Evolutionary conservation across 2,329 filamentous ascomycete genomes (phyloP).

Genomic region (Periglandula ipomoeae): DNA sequence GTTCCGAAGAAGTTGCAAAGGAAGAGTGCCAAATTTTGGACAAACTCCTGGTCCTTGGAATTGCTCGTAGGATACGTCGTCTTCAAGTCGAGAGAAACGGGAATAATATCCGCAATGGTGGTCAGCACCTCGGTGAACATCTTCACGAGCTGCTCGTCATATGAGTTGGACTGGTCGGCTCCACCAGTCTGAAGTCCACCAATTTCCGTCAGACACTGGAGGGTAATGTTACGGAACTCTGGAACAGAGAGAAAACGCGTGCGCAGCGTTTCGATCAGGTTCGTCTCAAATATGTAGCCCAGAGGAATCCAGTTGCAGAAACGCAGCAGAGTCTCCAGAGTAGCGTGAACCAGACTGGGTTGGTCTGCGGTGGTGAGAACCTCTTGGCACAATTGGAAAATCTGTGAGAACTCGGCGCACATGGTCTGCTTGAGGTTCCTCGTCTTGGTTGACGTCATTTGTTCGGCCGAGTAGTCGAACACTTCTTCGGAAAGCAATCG

Average conservation of each 20-base stretch:
- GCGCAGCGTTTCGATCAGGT: constrained; percentile 87
- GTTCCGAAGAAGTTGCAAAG: constrained; percentile 95
- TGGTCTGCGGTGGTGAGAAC: constrained; percentile 86
- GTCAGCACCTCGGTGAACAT: constrained; percentile 98
- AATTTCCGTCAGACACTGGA: constrained; percentile 96
- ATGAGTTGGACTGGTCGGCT: constrained; percentile 58
- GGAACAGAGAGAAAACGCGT: constrained; percentile 87
- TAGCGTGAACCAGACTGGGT: constrained; percentile 87
- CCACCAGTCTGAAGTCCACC: constrained; percentile 80
- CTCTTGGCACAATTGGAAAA: constrained; percentile 95
- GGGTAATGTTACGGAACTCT: constrained; percentile 91
- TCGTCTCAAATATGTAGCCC: constrained; percentile 97
- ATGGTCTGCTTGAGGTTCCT: constrained; percentile 96
- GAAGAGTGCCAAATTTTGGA: constrained; percentile 93
- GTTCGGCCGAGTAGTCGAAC: constrained; percentile 96
- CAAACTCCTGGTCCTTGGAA: constrained; percentile 90
- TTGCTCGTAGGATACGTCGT: constrained; percentile 86
- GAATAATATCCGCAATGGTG: constrained; percentile 88
- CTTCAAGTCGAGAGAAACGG: constrained; percentile 82
- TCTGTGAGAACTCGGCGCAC: constrained; percentile 97
- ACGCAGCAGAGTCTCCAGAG: constrained; percentile 84
- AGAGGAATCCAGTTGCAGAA: constrained; percentile 99
- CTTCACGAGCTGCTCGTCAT: constrained; percentile 90
- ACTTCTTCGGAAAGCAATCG: constrained; percentile 94
- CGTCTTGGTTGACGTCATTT: constrained; percentile 98